A percentile compares a stretch with the other conserved stretches of the same genome.
These are phyloP conservation scores for Coemansia sp. DNA, from an alignment of 192 early-diverging fungal genomes.

Conservation along the genomic window DNA sequence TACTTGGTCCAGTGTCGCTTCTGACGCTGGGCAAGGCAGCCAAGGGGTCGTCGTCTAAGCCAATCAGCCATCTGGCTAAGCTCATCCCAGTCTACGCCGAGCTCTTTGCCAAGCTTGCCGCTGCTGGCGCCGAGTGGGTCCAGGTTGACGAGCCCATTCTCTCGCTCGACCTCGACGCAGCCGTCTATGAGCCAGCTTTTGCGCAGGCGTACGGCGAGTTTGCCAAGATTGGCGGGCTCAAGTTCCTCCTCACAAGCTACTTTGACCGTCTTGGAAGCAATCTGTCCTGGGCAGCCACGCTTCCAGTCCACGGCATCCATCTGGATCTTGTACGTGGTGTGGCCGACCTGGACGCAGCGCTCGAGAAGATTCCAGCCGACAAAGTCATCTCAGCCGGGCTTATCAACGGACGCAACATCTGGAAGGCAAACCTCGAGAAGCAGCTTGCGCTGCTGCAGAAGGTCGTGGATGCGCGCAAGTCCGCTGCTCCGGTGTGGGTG, in stretches of 20 bases:
- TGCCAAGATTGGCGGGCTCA: conserved; percentile 37
- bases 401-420: conserved; percentile 96
- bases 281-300: conserved; percentile 65
- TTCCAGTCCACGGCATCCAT: conserved; percentile 84
- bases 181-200: conserved; percentile 76
- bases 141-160: conserved; percentile 95
- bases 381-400: conserved; percentile 90
- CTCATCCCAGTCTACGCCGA: conserved; percentile 81
- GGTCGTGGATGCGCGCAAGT: conserved; percentile 57
- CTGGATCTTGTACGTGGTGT: conserved; percentile 87
- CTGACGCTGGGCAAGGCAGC: conserved; percentile 82
- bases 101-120: conserved; percentile 72
- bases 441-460: conserved; percentile 68
- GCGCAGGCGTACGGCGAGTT: conserved; percentile 34
- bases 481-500: conserved; percentile 71
- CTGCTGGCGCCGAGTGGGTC: conserved; percentile 87
- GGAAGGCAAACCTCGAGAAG: conserved; percentile 85
- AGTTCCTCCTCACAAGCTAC: conserved; percentile 87
- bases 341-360: conserved; percentile 73
- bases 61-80: conserved; percentile 70
- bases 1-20: conserved; percentile 91
- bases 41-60: conserved; percentile 71
- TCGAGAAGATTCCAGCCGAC: conserved; percentile 60
- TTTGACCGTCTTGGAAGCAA: conserved; percentile 85
- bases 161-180: conserved; percentile 82